Evolutionary conservation across 208 protist genomes (phyloP).

Genomic region (Tetramitus jugosus): DNA sequence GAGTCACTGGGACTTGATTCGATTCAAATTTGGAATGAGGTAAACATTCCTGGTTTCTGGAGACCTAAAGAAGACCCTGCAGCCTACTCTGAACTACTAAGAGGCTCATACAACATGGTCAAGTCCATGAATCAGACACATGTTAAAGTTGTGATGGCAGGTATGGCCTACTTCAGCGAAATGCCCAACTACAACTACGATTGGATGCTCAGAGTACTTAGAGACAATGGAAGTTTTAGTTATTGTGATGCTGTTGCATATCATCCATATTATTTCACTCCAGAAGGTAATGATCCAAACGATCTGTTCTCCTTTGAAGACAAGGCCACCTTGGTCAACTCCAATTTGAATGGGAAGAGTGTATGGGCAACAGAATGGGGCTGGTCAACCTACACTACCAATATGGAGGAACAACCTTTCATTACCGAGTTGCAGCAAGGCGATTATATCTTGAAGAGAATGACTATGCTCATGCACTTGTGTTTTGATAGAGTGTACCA

Average conservation of each 20-base stretch:
- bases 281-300: too few species aligned
- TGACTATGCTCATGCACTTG: neutral
- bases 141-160: neutral
- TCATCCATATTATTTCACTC: too few species aligned
- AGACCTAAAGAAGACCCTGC: neutral
- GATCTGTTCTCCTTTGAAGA: too few species aligned
- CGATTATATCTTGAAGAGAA: neutral
- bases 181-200: neutral
- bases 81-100: neutral
- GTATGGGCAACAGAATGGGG: neutral
- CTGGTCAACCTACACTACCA: neutral
- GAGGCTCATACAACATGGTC: neutral
- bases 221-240: neutral
- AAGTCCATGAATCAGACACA: neutral
- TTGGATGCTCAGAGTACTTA: neutral
- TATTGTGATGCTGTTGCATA: conserved; percentile 3
- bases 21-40: conserved; percentile 8
- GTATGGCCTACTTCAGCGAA: conserved; percentile 3
- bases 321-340: too few species aligned
- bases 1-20: too few species aligned
- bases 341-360: neutral
- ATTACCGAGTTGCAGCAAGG: neutral
- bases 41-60: neutral
- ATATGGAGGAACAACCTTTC: conserved; percentile 1
- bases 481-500: conserved; percentile 3